A percentile compares a stretch with the other conserved stretches of the same genome.
Conservation (phyloP, 2,329 filamentous ascomycete species). For the Penicillium expansum region DNA sequence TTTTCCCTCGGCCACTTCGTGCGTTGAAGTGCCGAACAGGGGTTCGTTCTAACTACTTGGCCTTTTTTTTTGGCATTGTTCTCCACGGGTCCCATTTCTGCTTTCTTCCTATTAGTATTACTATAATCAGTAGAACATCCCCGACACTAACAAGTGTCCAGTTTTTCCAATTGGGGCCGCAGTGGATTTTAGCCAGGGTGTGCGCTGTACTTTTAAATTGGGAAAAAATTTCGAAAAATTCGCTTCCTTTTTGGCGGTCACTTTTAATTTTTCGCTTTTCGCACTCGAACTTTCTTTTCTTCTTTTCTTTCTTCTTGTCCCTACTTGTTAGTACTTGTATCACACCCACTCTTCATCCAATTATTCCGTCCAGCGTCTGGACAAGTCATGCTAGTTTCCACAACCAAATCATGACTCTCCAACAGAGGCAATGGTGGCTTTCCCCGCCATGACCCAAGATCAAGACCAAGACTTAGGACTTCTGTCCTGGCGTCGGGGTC, state of each 20-base stretch:
- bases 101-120: neutral
- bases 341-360: neutral
- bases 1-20: neutral
- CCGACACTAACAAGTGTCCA: slow-evolving; percentile 2
- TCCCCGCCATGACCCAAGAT: slow-evolving; percentile 3
- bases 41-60: neutral
- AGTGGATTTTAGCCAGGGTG: slow-evolving; percentile 7
- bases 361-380: neutral
- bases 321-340: neutral
- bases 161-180: slow-evolving; percentile 3
- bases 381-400: neutral
- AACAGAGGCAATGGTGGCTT: neutral
- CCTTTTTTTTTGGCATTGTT: neutral
- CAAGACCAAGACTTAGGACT: neutral
- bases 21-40: neutral
- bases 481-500: slow-evolving; percentile 1
- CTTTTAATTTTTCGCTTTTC: slow-evolving; percentile 4
- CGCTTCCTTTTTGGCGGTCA: slow-evolving; percentile 10
- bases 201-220: slow-evolving; percentile 10
- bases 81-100: neutral
- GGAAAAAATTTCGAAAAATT: slow-evolving; percentile 5
- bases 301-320: slow-evolving; percentile 7
- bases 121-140: neutral
- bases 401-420: neutral
- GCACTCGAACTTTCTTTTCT: slow-evolving; percentile 11